A percentile compares a stretch with the other conserved stretches of the same genome.
phyloP scores from a whole-genome alignment of 441 rosid genomes.

The Adansonia rubrostipa region DNA sequence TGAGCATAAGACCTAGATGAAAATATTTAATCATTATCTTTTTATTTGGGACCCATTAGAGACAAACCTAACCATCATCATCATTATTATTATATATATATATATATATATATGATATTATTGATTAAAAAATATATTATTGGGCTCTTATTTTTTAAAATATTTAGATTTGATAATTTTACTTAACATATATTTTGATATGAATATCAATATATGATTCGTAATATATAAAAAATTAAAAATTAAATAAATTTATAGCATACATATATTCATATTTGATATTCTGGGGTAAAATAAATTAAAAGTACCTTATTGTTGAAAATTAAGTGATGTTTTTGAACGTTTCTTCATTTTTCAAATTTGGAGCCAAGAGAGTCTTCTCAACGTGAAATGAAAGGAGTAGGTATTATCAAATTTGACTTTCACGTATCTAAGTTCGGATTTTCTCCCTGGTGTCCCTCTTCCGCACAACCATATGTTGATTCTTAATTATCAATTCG shows the following conservation, averaged over 20 bases:
- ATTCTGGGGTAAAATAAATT: too few species aligned
- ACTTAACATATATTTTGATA: too few species aligned
- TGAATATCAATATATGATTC: too few species aligned
- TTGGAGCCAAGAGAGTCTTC: background rate
- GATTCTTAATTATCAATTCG: slow-evolving; percentile 12
- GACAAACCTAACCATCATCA: background rate
- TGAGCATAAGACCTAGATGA: background rate
- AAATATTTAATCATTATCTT: background rate
- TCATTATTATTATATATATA: too few species aligned
- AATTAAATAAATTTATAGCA: background rate
- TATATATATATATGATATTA: background rate
- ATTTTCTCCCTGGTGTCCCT: background rate
- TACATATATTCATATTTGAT: background rate
- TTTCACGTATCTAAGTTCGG: background rate
- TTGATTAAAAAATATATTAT: background rate
- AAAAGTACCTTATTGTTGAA: background rate
- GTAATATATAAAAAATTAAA: background rate
- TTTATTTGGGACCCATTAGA: background rate
- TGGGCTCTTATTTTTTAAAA: too few species aligned
- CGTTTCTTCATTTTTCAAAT: background rate
- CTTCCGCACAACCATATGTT: background rate
- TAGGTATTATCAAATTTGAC: slow-evolving; percentile 14
- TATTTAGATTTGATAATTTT: too few species aligned
- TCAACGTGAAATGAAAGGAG: background rate
- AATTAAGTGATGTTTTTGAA: background rate